phyloP scores from a whole-genome alignment of 2,329 filamentous ascomycete species.

The Colletotrichum tabaci region DNA sequence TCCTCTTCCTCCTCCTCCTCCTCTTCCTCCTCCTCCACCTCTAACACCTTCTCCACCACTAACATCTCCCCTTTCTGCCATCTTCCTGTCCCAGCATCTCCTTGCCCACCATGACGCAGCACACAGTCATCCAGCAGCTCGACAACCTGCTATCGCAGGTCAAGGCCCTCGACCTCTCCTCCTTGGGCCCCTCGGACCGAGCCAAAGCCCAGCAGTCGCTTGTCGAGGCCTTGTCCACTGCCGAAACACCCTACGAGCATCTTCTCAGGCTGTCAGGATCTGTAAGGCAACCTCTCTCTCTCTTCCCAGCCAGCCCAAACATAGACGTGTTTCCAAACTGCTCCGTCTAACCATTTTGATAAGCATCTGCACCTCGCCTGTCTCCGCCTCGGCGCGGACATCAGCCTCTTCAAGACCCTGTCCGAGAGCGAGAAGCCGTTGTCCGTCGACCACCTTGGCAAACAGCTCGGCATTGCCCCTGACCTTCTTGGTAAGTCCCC shows the following conservation, averaged over 20 bases:
- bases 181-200: background rate
- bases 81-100: background rate
- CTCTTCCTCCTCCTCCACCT: too few species aligned
- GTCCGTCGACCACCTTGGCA: background rate
- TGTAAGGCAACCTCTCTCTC: background rate
- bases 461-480: background rate
- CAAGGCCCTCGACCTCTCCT: background rate
- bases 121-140: background rate
- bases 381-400: background rate
- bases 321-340: too few species aligned
- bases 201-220: background rate
- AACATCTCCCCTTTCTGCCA: background rate
- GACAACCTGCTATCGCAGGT: background rate
- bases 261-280: background rate
- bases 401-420: background rate
- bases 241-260: background rate
- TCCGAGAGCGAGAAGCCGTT: background rate
- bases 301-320: too few species aligned
- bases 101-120: background rate
- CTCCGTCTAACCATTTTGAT: background rate
- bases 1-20: too few species aligned
- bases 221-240: background rate
- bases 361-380: background rate
- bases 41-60: background rate
- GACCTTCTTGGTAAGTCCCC: background rate